Conservation (phyloP, 1,139 yeast genomes). For the Pichia norvegensis region DNA sequence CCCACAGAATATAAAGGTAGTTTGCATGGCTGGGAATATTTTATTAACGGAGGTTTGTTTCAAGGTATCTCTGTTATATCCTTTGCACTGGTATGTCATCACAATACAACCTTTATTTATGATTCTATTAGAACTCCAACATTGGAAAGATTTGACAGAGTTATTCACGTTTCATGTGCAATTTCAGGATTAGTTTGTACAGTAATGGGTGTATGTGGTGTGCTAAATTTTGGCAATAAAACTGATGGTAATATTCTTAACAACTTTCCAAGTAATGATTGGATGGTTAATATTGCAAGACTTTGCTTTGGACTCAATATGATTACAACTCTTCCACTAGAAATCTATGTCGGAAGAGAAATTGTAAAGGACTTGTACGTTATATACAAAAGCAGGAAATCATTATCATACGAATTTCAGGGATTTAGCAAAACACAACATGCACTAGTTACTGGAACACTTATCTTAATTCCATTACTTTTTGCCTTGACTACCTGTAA, state of each 20-base stretch:
- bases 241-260: constrained; percentile 85
- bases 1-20: constrained; percentile 41
- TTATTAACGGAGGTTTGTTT: constrained; percentile 60
- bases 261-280: constrained; percentile 72
- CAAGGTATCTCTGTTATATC: constrained; percentile 90
- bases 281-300: constrained; percentile 73
- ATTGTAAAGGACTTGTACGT: constrained; percentile 60
- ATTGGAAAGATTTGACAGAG: constrained; percentile 58
- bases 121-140: constrained; percentile 76
- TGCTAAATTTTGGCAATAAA: constrained; percentile 61
- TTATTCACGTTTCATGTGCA: constrained; percentile 79
- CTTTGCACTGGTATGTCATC: constrained; percentile 92
- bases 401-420: constrained; percentile 22
- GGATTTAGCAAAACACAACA: constrained; percentile 46
- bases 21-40: constrained; percentile 40
- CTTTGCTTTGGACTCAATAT: constrained; percentile 89
- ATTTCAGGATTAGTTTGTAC: constrained; percentile 77
- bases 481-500: constrained; percentile 79
- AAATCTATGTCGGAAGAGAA: constrained; percentile 82
- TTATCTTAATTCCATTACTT: constrained; percentile 65
- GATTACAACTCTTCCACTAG: constrained; percentile 90
- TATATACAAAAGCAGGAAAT: constrained; percentile 16
- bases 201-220: constrained; percentile 74
- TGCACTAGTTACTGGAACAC: constrained; percentile 53
- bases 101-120: constrained; percentile 82